These are phyloP conservation scores for Conticribra guillardii DNA, from an alignment of 108 stramenopile species.

Conservation along the genomic window DNA sequence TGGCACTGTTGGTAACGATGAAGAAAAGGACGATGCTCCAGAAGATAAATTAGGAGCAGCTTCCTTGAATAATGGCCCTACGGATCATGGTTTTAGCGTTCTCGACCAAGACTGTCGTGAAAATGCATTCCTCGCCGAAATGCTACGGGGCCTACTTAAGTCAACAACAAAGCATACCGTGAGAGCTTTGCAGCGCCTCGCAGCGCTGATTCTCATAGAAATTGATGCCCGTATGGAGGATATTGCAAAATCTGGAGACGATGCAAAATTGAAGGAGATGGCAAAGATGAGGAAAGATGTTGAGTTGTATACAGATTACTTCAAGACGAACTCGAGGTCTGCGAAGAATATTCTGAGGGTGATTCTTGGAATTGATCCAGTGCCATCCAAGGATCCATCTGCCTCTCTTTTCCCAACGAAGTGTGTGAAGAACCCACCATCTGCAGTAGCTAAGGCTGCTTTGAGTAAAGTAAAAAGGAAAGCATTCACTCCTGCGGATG, in stretches of 20 bases:
- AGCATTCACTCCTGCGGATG: slow-evolving; percentile 39
- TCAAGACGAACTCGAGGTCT: slow-evolving; percentile 17
- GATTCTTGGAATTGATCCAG: slow-evolving; percentile 53
- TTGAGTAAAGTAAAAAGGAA: slow-evolving; percentile 49
- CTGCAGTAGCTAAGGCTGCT: slow-evolving; percentile 28
- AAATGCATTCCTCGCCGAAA: slow-evolving; percentile 72
- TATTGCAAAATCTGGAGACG: slow-evolving; percentile 25
- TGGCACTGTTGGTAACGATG: slow-evolving; percentile 11
- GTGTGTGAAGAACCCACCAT: slow-evolving; percentile 23
- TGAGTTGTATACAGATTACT: slow-evolving; percentile 28
- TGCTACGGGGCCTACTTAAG: slow-evolving; percentile 58
- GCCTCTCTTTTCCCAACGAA: slow-evolving; percentile 33
- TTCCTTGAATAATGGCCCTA: neutral
- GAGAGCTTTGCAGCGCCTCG: slow-evolving; percentile 7
- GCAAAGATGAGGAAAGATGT: slow-evolving; percentile 31
- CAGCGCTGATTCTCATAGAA: slow-evolving; percentile 25
- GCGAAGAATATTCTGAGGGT: slow-evolving; percentile 60
- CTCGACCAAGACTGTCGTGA: slow-evolving; percentile 62
- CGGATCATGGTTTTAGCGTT: slow-evolving; percentile 58
- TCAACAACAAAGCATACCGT: slow-evolving; percentile 19
- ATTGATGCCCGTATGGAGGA: slow-evolving; percentile 28
- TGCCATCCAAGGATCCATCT: slow-evolving; percentile 25
- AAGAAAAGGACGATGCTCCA: slow-evolving; percentile 31
- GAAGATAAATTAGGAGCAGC: slow-evolving; percentile 9
- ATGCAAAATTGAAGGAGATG: slow-evolving; percentile 22